Conservation (phyloP, 1,284 basidiomycete genomes). For the Porogramme epimiltina region DNA sequence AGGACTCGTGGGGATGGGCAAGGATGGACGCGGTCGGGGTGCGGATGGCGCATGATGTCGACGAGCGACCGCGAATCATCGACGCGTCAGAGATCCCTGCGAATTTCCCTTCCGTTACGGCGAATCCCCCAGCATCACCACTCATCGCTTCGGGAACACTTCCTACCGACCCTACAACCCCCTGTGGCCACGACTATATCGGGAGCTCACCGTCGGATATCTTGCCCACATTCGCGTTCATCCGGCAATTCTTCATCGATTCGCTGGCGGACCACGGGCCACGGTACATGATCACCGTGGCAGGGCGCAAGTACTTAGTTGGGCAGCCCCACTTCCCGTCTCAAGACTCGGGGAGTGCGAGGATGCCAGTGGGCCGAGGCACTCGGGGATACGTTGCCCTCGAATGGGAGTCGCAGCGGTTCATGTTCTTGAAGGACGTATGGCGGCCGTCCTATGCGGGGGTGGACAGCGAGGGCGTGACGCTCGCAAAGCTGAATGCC, state of each 20-base stretch:
- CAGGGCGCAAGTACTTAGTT: neutral
- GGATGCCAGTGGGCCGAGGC: neutral
- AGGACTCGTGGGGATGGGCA: constrained; percentile 2
- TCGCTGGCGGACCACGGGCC: neutral
- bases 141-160: neutral
- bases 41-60: no score
- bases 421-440: constrained; percentile 5
- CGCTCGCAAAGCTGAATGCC: neutral
- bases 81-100: no score
- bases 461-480: neutral
- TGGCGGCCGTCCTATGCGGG: neutral
- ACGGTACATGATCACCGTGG: constrained; percentile 5
- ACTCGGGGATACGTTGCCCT: constrained; percentile 5
- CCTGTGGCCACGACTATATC: no score
- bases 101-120: no score
- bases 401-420: neutral
- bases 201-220: no score
- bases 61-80: no score
- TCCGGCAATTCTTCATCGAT: constrained; percentile 4
- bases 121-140: neutral
- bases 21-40: constrained; percentile 8
- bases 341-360: neutral
- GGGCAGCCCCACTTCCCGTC: neutral
- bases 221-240: constrained; percentile 2
- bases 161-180: neutral